Conservation (phyloP, 345 rosid genomes). For the Clarkia xantiana region DNA sequence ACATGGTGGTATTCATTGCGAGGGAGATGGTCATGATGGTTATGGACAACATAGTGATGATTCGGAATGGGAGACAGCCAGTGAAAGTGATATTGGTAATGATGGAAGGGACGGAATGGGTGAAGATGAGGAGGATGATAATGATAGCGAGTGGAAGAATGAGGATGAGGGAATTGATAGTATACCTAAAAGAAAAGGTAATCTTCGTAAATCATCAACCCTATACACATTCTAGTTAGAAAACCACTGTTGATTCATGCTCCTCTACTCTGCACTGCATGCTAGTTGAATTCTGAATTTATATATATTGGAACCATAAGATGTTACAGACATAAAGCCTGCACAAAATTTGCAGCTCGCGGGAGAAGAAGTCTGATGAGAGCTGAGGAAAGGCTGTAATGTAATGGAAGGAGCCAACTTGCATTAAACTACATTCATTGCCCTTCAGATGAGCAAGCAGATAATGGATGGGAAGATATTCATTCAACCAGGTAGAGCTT, state of each 20-base stretch:
- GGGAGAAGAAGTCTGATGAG: slow-evolving; percentile 37
- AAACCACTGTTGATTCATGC: not conserved
- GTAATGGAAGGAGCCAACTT: not conserved
- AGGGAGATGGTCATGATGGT: slow-evolving; percentile 47
- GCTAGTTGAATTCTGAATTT: slow-evolving; percentile 4
- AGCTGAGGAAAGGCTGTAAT: slow-evolving; percentile 5
- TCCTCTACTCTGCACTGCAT: not conserved
- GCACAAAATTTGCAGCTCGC: slow-evolving; percentile 39
- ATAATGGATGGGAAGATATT: slow-evolving; percentile 3
- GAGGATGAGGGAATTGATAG: slow-evolving; percentile 39
- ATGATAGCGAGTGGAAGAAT: slow-evolving; percentile 47
- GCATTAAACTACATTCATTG: slow-evolving; percentile 1
- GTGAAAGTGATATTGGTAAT: slow-evolving; percentile 87
- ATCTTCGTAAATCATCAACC: not conserved
- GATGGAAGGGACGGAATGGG: slow-evolving; percentile 70
- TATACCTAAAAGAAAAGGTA: slow-evolving; percentile 42
- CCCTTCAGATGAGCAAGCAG: no score
- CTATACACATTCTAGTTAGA: not conserved
- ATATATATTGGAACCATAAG: slow-evolving; percentile 6
- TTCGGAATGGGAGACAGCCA: slow-evolving; percentile 98
- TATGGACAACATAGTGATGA: slow-evolving; percentile 71
- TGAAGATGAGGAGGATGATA: slow-evolving; percentile 52
- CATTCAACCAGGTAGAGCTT: not conserved
- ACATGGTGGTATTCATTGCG: slow-evolving; percentile 75
- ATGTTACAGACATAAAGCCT: slow-evolving; percentile 44